A percentile compares a stretch with the other conserved stretches of the same genome.
Conservation (phyloP, 495 filamentous ascomycete species). For the Neurospora intermedia region DNA sequence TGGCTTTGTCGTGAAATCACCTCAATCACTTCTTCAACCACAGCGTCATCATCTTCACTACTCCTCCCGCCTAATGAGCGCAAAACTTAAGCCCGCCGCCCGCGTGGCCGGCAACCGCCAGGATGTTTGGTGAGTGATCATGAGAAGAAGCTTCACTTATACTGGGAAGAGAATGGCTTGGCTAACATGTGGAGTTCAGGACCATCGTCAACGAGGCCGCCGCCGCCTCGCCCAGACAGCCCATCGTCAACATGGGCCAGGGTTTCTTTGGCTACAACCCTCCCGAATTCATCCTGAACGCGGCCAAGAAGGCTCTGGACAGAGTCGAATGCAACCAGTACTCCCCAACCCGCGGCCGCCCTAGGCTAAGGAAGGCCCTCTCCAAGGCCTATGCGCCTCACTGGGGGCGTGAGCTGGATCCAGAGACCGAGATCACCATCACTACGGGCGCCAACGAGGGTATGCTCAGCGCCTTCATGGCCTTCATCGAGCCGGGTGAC, state of each 20-base stretch:
- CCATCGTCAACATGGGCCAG: conserved; percentile 92
- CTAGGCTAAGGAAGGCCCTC: conserved; percentile 81
- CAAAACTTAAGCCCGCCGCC: conserved; percentile 53
- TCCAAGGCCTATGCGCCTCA: conserved; percentile 80
- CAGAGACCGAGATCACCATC: conserved; percentile 85
- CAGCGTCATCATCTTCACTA: conserved; percentile 13
- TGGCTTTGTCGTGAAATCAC: not conserved
- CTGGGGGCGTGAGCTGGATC: conserved; percentile 70
- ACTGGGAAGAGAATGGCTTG: not conserved
- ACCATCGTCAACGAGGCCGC: conserved; percentile 91
- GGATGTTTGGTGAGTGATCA: conserved; percentile 73
- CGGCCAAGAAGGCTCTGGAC: conserved; percentile 80
- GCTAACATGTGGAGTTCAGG: conserved; percentile 36
- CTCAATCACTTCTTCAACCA: not conserved
- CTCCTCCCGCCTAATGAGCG: conserved; percentile 16
- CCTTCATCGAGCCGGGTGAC: conserved; percentile 84
- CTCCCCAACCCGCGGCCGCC: conserved; percentile 86
- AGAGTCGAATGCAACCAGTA: conserved; percentile 99
- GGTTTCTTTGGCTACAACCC: conserved; percentile 99
- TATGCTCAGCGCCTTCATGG: conserved; percentile 97
- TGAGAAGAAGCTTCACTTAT: not conserved
- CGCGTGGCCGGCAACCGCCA: conserved; percentile 73
- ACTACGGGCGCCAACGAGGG: conserved; percentile 96
- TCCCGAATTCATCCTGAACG: conserved; percentile 79
- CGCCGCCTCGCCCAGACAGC: conserved; percentile 71